Conservation (phyloP, 192 early-diverging fungal species). For the Backusella parvicylindrica region DNA sequence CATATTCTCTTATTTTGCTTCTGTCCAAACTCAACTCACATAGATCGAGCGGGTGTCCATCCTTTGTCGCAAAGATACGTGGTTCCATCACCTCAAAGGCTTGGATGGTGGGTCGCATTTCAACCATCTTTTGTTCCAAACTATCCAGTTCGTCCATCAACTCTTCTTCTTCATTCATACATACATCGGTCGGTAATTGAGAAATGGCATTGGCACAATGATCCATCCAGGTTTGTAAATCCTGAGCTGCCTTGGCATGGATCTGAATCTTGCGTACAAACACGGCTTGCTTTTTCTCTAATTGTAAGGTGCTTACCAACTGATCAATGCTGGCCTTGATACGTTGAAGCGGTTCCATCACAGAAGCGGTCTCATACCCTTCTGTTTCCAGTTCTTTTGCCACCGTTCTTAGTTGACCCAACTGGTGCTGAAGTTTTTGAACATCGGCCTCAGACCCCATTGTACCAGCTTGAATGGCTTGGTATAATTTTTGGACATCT, state of each 20-base stretch:
- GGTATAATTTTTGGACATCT: neutral
- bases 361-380: conserved; percentile 1
- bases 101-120: conserved; percentile 21
- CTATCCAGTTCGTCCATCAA: conserved; percentile 15
- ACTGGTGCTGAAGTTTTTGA: neutral
- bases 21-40: conserved; percentile 4
- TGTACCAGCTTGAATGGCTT: neutral
- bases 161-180: conserved; percentile 25
- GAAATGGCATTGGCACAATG: conserved; percentile 18
- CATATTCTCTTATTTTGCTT: conserved; percentile 2
- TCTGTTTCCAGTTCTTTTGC: neutral
- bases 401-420: neutral
- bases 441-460: neutral
- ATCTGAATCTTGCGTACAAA: conserved; percentile 22
- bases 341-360: neutral
- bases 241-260: conserved; percentile 26
- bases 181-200: conserved; percentile 21
- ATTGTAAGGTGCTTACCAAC: neutral
- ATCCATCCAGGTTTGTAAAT: conserved; percentile 26
- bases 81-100: conserved; percentile 24
- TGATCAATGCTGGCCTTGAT: neutral
- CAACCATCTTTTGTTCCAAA: conserved; percentile 13
- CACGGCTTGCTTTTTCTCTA: conserved; percentile 21
- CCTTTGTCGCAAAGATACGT: conserved; percentile 16
- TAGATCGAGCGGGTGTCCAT: neutral